Evolutionary conservation across 192 early-diverging fungal genomes (phyloP), one percentile per base, ranked within the genome.

Genomic region (Dissophora ornata): DNA sequence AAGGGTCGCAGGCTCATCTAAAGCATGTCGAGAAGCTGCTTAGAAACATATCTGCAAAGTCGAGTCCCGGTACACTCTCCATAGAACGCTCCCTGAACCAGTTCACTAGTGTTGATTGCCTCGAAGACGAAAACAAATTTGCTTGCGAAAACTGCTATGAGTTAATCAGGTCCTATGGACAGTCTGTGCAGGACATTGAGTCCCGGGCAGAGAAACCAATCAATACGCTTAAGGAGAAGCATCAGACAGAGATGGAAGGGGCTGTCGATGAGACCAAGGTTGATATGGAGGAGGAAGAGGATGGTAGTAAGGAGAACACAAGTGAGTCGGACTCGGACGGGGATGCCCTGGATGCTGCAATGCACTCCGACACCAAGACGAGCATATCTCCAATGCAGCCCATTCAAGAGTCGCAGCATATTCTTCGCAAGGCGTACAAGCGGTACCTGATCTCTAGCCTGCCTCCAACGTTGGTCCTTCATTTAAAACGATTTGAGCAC

Each of bases 61-160:
- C 48, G 1, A 21, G 19, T 15, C 41, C 62, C 4, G 59, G 53
- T 7, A 32, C 32, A 12, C 36, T 71, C 30, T 81, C 69, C 2
- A 69, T 86, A 7, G 40, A 57, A 24, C 80, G 81, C 0, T 87
- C 85, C 26, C 51, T 86, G 34, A 66, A 46, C 28, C 69, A 79
- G 19, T 90, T 92, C 61, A 83, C 87, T 28, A 79, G 63, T 36
- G 87, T 90, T 2, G 90, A 92, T 55, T 47, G 60, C 11, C 57
- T 92, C 26, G 87, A 90, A n/a, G 89, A 87, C 2, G 82, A 87
- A 15, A 83, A 90, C 65, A 71, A 67, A 9, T 90, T 86, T 62
- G 82, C 84, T 1, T 92, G 90, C 61, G 89, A 91, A 12, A 75
- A 85, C 40, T 92, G 90, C 54, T 82, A 78, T 44, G 87, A 81